Percentiles rank a stretch among this genome's conserved stretches.
Evolutionary conservation across 2,329 filamentous ascomycete species (phyloP).

Genomic region (Neopestalotiopsis sp.): DNA sequence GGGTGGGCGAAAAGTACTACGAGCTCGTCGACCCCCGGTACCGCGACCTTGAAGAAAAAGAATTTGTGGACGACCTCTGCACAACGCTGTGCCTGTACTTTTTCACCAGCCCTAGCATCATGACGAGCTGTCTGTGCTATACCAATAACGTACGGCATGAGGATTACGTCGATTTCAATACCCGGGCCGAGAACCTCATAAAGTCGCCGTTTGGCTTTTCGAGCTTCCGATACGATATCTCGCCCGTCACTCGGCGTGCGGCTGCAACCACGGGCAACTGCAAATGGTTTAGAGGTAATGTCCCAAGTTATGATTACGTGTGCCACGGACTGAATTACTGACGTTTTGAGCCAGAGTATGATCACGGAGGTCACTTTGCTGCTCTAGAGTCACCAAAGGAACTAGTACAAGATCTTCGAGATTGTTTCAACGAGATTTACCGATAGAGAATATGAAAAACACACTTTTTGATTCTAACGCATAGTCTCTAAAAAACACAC

Average conservation of each 20-base stretch:
- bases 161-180: conserved; percentile 23
- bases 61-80: conserved; percentile 24
- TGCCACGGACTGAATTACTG: neutral
- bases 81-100: conserved; percentile 30
- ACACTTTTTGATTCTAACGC: too few species aligned
- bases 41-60: conserved; percentile 23
- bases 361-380: conserved; percentile 28
- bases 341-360: conserved; percentile 22
- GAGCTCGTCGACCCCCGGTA: conserved; percentile 11
- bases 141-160: conserved; percentile 25
- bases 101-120: conserved; percentile 23
- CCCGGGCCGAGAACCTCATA: conserved; percentile 25
- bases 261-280: conserved; percentile 26
- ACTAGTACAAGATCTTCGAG: neutral
- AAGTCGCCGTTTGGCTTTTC: conserved; percentile 26
- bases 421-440: neutral
- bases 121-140: conserved; percentile 27
- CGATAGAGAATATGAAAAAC: too few species aligned
- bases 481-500: too few species aligned
- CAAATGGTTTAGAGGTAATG: conserved; percentile 26
- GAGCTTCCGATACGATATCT: conserved; percentile 25
- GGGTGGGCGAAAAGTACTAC: too few species aligned
- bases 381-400: conserved; percentile 21
- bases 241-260: conserved; percentile 21
- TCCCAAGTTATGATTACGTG: neutral